These are phyloP conservation scores for Phtheirospermum japonicum DNA, from an alignment of 257 asterid species.

Conservation along the genomic window DNA sequence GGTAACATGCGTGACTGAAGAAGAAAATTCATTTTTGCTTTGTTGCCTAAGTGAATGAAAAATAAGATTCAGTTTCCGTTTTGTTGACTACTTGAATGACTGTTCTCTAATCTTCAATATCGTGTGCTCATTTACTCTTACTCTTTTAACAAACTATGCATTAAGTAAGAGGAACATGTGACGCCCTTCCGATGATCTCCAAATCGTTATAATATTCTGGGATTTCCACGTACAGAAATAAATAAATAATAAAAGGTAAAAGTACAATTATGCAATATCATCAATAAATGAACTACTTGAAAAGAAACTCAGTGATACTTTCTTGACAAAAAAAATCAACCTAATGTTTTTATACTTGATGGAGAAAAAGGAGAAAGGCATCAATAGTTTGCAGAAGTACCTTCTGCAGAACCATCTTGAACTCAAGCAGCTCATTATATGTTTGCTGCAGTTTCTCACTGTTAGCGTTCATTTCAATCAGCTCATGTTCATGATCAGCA, in stretches of 20 bases:
- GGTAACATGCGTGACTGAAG: too few relatives aligned
- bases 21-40: too few relatives aligned
- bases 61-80: background rate
- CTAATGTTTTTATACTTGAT: background rate
- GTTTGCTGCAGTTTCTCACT: conserved; percentile 81
- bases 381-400: conserved; percentile 38
- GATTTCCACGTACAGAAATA: too few relatives aligned
- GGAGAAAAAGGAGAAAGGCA: conserved; percentile 20
- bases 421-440: conserved; percentile 93
- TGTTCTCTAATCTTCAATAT: background rate
- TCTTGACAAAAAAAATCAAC: background rate
- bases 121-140: background rate
- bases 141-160: background rate
- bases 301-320: background rate
- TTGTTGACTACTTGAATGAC: background rate
- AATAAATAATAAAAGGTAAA: background rate
- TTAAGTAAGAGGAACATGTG: background rate
- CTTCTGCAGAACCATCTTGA: conserved; percentile 95
- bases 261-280: background rate
- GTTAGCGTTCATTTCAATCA: conserved; percentile 87
- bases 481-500: conserved; percentile 92
- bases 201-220: background rate
- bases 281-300: background rate
- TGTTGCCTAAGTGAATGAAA: conserved; percentile 4
- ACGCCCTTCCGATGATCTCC: too few relatives aligned